Percentiles rank a stretch among this genome's conserved stretches.
phyloP scores from a whole-genome alignment of 306 rosid genomes.

The Citrullus colocynthis region DNA sequence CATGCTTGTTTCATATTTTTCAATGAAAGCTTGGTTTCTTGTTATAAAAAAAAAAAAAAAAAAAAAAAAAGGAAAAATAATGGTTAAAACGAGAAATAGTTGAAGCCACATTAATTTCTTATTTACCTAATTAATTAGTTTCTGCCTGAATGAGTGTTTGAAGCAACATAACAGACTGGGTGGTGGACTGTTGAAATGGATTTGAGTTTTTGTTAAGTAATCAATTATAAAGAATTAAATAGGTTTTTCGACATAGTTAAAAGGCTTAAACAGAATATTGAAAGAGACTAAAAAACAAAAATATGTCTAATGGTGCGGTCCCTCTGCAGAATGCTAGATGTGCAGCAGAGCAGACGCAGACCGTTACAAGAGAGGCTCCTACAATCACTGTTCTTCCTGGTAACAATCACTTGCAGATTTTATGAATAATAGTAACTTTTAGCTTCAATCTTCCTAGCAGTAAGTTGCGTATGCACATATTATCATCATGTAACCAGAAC shows the following conservation, averaged over 20 bases:
- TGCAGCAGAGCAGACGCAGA: slow-evolving; percentile 84
- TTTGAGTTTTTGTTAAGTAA: neutral
- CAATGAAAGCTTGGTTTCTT: neutral
- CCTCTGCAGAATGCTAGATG: slow-evolving; percentile 67
- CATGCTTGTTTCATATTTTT: neutral
- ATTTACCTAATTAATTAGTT: neutral
- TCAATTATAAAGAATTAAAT: neutral
- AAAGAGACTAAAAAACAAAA: neutral
- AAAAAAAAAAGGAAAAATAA: neutral
- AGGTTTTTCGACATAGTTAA: neutral
- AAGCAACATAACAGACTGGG: neutral
- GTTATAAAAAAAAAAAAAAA: neutral
- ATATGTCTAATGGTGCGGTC: neutral
- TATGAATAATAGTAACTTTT: neutral
- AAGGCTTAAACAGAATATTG: neutral
- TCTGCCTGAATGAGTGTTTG: neutral
- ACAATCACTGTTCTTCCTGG: slow-evolving; percentile 92
- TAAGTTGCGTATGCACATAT: neutral
- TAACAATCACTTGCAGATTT: slow-evolving; percentile 20
- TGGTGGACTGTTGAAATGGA: neutral
- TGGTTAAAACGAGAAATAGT: neutral
- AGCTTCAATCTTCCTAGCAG: neutral
- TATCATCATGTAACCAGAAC: neutral
- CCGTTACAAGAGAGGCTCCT: slow-evolving; percentile 76
- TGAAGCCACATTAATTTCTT: neutral